Conservation (phyloP, 2,329 filamentous ascomycete genomes). For the Hymenoscyphus fructigenus region DNA sequence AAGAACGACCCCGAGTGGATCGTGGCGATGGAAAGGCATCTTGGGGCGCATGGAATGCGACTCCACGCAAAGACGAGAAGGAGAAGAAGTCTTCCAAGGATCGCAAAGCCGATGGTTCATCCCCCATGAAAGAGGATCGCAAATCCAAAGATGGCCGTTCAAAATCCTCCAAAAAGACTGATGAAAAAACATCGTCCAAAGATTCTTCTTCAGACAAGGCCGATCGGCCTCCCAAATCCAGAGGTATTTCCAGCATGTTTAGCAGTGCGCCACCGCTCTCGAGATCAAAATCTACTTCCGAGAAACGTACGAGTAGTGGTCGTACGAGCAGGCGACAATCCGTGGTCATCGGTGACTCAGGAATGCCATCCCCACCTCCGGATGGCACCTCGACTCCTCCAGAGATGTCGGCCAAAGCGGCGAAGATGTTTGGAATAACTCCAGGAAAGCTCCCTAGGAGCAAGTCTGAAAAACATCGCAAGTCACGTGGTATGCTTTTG, state of each 20-base stretch:
- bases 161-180: conserved; percentile 60
- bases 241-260: conserved; percentile 62
- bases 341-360: conserved; percentile 60
- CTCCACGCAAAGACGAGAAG: conserved; percentile 38
- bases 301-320: conserved; percentile 57
- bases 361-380: conserved; percentile 69
- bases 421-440: conserved; percentile 68
- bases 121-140: conserved; percentile 30
- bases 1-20: conserved; percentile 74
- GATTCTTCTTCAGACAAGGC: conserved; percentile 66
- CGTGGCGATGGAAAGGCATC: conserved; percentile 66
- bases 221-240: conserved; percentile 44
- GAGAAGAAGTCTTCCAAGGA: conserved; percentile 37
- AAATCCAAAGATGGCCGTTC: conserved; percentile 54
- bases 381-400: conserved; percentile 55
- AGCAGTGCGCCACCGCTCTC: conserved; percentile 66
- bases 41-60: conserved; percentile 73
- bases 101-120: conserved; percentile 21
- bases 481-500: conserved; percentile 39
- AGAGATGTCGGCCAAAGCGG: conserved; percentile 71
- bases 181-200: conserved; percentile 62
- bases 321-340: conserved; percentile 65
- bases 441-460: conserved; percentile 48
- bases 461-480: conserved; percentile 49
- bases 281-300: conserved; percentile 67